Base-by-base conservation (phyloP, 2,329 filamentous ascomycete species). In the Colletotrichum tanaceti region DNA sequence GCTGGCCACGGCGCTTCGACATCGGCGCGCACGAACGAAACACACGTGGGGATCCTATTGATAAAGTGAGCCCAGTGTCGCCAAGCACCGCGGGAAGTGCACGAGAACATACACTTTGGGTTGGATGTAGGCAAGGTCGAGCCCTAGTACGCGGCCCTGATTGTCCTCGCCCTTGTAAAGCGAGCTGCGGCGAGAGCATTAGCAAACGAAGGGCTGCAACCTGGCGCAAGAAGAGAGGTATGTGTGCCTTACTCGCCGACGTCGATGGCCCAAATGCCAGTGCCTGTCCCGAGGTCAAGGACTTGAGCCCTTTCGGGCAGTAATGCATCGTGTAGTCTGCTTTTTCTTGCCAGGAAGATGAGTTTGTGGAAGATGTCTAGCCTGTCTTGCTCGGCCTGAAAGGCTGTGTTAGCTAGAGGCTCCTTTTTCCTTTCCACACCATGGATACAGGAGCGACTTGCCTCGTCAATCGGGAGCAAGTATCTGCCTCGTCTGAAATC, bases 251-350 rank as follows among this genome's bases (percentile, higher is more conserved):
- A 93, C 87, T 92, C 90, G 71, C 92, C 91, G 80, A 97, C 91
- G 73, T 95, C 91, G 73, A 97, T 92, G 47, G 91, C 89, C 95
- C 95, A 98, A 70, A 97, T 95, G 46, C 93, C 94, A 1, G 93
- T 97, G 22, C 94, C 95, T 71, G 91, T 94, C 49, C 94, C 95
- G 62, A 97, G 76, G 74, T 91, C 89, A 49, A 91, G 76, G 55
- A 91, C 84, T 58, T 81, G 79, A 38, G 75, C 76, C 71, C 64
- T 60, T 64, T 35, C 73, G 66, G 47, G 64, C 32, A 41, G 71
- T 54, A 55, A 70, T 65, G 24, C 24, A 14, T 69, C 62, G 24
- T 44, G 78, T 2, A 76, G 71, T 39, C 73, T 73, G 2, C 84
- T 78, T 44, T 85, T 82, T 71, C 91, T 88, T 58, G 88, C 88